phyloP scores from a whole-genome alignment of 306 rosid genomes.

The Cicer judaicum region DNA sequence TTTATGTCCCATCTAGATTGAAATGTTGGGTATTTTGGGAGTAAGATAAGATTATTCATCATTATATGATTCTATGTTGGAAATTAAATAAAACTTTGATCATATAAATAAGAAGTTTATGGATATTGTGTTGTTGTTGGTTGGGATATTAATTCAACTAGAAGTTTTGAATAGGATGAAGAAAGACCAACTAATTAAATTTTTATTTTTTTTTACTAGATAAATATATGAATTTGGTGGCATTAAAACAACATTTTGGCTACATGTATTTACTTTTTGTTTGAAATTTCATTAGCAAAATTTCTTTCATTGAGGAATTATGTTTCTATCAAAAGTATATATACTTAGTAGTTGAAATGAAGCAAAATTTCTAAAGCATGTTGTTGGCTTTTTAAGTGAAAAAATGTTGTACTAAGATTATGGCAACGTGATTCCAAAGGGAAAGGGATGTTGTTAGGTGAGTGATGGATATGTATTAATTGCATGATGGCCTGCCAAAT shows the following conservation, averaged over 20 bases:
- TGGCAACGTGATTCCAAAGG: constrained; percentile 63
- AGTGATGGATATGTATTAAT: constrained; percentile 50
- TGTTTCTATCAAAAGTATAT: constrained; percentile 46
- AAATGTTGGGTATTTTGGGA: constrained; percentile 55
- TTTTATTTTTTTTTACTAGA: neutral
- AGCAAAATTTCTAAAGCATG: constrained; percentile 41
- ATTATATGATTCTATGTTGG: constrained; percentile 19
- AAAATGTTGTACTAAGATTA: constrained; percentile 37
- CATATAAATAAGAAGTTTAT: constrained; percentile 40
- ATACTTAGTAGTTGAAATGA: constrained; percentile 41
- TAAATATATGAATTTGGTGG: constrained; percentile 22
- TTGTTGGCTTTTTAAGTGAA: constrained; percentile 44
- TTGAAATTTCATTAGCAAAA: constrained; percentile 35
- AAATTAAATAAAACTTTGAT: constrained; percentile 17
- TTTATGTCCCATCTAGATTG: constrained; percentile 54
- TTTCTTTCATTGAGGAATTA: constrained; percentile 43
- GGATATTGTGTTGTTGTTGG: constrained; percentile 50
- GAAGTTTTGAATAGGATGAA: constrained; percentile 53
- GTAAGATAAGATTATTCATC: constrained; percentile 58
- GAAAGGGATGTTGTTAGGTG: constrained; percentile 64
- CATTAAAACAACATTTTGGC: constrained; percentile 39
- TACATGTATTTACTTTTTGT: constrained; percentile 17
- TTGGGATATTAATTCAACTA: constrained; percentile 56
- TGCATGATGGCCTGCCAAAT: constrained; percentile 50
- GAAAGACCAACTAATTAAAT: constrained; percentile 69